A percentile compares a stretch with the other conserved stretches of the same genome.
phyloP scores from a whole-genome alignment of 371 early-diverging fungal genomes.

The Saksenaea oblongispora region DNA sequence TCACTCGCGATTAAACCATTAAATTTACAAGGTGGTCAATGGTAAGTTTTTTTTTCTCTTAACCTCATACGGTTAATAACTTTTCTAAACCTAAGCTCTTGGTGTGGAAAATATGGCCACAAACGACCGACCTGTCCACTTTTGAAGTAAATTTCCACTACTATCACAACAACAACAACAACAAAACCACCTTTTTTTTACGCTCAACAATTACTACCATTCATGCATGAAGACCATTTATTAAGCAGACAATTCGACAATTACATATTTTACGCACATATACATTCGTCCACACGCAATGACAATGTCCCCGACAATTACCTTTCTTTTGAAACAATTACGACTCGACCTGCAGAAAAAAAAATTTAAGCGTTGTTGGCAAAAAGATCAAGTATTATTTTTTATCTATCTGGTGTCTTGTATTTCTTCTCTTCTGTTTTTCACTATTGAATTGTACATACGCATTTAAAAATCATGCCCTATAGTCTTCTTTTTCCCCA shows the following conservation, averaged over 20 bases:
- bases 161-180: background rate
- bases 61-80: background rate
- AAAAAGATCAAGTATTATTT: too few species aligned
- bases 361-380: too few species aligned
- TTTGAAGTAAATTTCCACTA: background rate
- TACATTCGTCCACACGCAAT: background rate
- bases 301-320: too few species aligned
- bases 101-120: conserved; percentile 12
- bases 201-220: background rate
- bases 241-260: background rate
- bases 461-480: too few species aligned
- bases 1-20: conserved; percentile 7
- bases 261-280: background rate
- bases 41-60: background rate
- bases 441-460: too few species aligned
- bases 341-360: too few species aligned
- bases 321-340: too few species aligned
- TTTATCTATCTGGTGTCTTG: too few species aligned
- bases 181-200: background rate
- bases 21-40: conserved; percentile 11
- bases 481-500: too few species aligned
- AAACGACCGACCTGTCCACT: conserved; percentile 7
- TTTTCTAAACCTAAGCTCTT: background rate
- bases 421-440: too few species aligned
- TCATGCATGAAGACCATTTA: too few species aligned